Conservation (phyloP, 129 eudicot genomes). For the Flaveria linearis region DNA sequence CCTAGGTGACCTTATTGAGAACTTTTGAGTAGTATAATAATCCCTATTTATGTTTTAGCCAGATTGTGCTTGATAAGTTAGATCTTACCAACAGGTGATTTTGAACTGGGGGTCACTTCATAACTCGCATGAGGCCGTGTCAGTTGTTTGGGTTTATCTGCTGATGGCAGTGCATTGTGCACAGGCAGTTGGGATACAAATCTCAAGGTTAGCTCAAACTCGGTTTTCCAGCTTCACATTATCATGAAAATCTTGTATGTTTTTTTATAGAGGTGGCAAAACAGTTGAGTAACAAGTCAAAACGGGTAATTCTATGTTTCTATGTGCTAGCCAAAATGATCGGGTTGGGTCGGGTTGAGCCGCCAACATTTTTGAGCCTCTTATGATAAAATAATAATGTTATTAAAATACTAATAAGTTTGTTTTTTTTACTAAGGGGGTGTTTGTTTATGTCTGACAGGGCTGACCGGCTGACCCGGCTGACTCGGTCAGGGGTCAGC, state of each 20-base stretch:
- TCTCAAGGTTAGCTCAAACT: conserved; percentile 68
- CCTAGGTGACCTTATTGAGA: neutral
- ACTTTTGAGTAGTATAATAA: neutral
- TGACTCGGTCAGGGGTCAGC: too few relatives aligned
- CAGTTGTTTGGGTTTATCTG: too few relatives aligned
- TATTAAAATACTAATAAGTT: neutral
- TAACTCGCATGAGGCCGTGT: too few relatives aligned
- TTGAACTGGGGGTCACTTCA: too few relatives aligned
- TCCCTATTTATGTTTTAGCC: neutral
- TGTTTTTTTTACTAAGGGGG: too few relatives aligned
- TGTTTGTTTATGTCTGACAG: too few relatives aligned
- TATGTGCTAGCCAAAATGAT: too few relatives aligned
- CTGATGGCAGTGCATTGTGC: too few relatives aligned
- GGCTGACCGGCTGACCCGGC: too few relatives aligned
- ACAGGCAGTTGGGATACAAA: too few relatives aligned
- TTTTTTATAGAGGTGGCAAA: conserved; percentile 5
- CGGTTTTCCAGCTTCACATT: neutral
- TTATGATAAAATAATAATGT: neutral
- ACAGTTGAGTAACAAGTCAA: neutral
- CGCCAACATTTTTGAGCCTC: neutral
- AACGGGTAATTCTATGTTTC: neutral
- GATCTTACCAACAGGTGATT: conserved; percentile 47
- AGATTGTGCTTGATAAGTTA: neutral
- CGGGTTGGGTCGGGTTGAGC: neutral
- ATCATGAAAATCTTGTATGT: conserved; percentile 3